Conservation (phyloP, 2,329 filamentous ascomycete species). For the Monosporascus sp. region DNA sequence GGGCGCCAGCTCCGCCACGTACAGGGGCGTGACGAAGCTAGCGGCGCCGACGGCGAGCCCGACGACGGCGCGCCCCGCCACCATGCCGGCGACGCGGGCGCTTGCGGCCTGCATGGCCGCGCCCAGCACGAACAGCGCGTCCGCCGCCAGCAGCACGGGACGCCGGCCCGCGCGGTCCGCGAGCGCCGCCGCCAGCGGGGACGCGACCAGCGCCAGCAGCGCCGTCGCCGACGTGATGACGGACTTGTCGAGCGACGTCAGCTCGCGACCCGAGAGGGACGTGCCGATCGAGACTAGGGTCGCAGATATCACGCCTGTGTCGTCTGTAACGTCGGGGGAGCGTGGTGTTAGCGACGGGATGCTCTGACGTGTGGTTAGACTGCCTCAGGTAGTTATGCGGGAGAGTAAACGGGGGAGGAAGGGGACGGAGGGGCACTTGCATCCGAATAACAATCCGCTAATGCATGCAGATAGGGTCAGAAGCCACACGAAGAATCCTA, state of each 20-base stretch:
- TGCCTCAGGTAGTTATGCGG: not conserved
- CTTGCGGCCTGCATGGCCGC: slow-evolving; percentile 60
- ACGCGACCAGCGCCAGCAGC: slow-evolving; percentile 59
- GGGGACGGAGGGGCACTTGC: slow-evolving; percentile 35
- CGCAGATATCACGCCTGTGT: slow-evolving; percentile 64
- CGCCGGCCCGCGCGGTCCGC: slow-evolving; percentile 59
- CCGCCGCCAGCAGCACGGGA: slow-evolving; percentile 57
- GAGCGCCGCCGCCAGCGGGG: slow-evolving; percentile 59
- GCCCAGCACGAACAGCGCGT: slow-evolving; percentile 62
- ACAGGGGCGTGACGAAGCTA: slow-evolving; percentile 79
- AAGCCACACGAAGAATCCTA: slow-evolving; percentile 51
- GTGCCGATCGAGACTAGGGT: slow-evolving; percentile 60
- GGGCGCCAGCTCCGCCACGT: slow-evolving; percentile 82
- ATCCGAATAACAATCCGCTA: slow-evolving; percentile 63
- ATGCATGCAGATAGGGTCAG: slow-evolving; percentile 62
- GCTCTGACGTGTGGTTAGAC: too few relatives aligned
- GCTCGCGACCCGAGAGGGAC: slow-evolving; percentile 49
- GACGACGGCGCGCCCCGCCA: slow-evolving; percentile 62
- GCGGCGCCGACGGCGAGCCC: slow-evolving; percentile 70
- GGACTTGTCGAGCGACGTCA: slow-evolving; percentile 63
- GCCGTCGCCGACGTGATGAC: slow-evolving; percentile 66
- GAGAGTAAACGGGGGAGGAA: not conserved
- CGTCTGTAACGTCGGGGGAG: slow-evolving; percentile 37
- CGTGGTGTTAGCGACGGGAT: not conserved
- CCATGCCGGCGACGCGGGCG: slow-evolving; percentile 56